Base-by-base conservation (phyloP, 768 basidiomycete species). In the Boletus patriciae region DNA sequence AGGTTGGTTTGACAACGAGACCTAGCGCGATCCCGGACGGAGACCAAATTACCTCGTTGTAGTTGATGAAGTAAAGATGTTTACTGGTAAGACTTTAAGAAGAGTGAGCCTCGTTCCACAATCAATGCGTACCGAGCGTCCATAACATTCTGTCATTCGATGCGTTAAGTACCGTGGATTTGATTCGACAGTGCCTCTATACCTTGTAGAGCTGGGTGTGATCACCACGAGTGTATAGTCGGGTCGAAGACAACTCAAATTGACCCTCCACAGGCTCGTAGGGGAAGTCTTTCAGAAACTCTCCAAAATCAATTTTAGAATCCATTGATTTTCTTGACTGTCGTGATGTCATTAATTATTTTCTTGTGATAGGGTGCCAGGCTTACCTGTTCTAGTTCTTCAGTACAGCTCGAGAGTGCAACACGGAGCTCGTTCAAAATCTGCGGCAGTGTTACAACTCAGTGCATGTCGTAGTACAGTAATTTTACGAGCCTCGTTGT, bases 331-430 rank as follows among this genome's bases (percentile, higher is more conserved):
- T 68, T 23, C 50, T 53, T 29, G 58, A 55, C 67, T 67, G 41
- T 27, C 12, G n/a, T 21, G 9, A 18, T 27, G 37, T 25, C 4
- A 18, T 62, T 21, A 56, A 46, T 37, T 37, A 42, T 11, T 46
- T 43, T 38, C 13, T 58, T 8, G 36, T 33, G 29, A 41, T 29
- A 40, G 13, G 21, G 12, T 12, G 15, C 3, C 6, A 37, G 15
- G 37, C 52, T 47, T 12, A 60, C 63, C 55, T 68, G 63, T 37
- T 66, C 70, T 25, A 66, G 58, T 53, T 70, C 66, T 46, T 59
- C 38, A 31, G 43, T 46, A 46, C 52, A 58, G 12, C 56, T 57
- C 3, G 41, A 47, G 47, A 72, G 61, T 10, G 60, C 48, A n/a
- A 10, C 42, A 46, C 64, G 61, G 42, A 72, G 58, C 27, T 64